Evolutionary conservation across 441 rosid genomes (phyloP).

Genomic region (Croton laevigatus): DNA sequence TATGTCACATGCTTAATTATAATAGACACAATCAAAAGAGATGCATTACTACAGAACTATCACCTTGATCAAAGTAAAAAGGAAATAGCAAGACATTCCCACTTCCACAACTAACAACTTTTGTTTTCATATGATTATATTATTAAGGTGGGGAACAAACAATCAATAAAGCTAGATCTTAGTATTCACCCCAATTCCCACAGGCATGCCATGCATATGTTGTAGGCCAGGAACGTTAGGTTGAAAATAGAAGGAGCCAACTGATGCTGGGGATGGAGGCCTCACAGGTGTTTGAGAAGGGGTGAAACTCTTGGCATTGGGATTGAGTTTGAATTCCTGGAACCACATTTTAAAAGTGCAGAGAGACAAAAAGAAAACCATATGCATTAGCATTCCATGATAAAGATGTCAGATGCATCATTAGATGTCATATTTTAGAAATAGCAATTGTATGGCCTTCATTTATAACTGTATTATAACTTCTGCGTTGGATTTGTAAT

Average conservation of each 20-base stretch:
- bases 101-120: not conserved
- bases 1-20: not conserved
- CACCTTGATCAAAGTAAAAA: not conserved
- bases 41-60: not conserved
- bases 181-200: constrained; percentile 69
- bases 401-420: not conserved
- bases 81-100: not conserved
- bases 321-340: constrained; percentile 95
- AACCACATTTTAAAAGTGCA: constrained; percentile 18
- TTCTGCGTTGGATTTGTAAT: not conserved
- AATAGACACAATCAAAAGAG: not conserved
- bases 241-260: constrained; percentile 66
- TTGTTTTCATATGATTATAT: not conserved
- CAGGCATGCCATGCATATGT: constrained; percentile 76
- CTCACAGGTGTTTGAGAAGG: constrained; percentile 60
- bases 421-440: not conserved
- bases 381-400: constrained; percentile 3
- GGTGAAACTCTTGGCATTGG: constrained; percentile 84
- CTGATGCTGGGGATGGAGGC: constrained; percentile 66
- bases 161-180: not conserved
- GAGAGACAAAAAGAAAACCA: not conserved
- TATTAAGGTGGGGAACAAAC: not conserved
- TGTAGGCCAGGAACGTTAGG: constrained; percentile 44
- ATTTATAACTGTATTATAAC: not conserved
- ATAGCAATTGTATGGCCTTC: not conserved